phyloP scores from a whole-genome alignment of 2,329 filamentous ascomycete genomes.

The Penicillium sp. region DNA sequence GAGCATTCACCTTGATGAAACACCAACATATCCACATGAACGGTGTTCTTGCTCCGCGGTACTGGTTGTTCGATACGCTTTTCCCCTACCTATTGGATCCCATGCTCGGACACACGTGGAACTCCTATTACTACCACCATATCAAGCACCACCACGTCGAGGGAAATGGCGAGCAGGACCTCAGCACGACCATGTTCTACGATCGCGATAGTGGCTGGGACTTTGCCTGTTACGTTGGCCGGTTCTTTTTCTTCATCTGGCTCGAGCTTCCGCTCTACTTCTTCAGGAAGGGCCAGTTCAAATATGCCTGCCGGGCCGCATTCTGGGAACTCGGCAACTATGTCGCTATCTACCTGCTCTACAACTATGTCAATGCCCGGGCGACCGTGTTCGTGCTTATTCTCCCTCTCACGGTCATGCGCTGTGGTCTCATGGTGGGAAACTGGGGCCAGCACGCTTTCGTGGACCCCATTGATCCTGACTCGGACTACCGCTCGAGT shows the following conservation, averaged over 20 bases:
- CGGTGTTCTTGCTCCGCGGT: conserved; percentile 63
- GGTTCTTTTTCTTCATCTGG: conserved; percentile 75
- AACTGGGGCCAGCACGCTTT: conserved; percentile 86
- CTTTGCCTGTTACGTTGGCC: conserved; percentile 71
- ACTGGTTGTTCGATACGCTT: conserved; percentile 58
- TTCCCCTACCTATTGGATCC: conserved; percentile 77
- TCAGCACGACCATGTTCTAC: conserved; percentile 75
- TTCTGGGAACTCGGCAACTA: conserved; percentile 65
- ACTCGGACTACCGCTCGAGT: conserved; percentile 76
- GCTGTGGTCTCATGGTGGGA: conserved; percentile 74
- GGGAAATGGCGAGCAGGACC: conserved; percentile 74
- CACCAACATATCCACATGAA: conserved; percentile 82
- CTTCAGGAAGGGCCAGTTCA: conserved; percentile 59
- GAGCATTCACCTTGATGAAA: conserved; percentile 77
- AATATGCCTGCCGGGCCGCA: conserved; percentile 57
- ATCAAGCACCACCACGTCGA: conserved; percentile 86
- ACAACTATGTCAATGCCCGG: conserved; percentile 51
- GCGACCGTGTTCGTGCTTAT: conserved; percentile 67
- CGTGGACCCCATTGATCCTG: conserved; percentile 71
- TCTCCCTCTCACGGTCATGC: conserved; percentile 65
- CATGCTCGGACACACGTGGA: conserved; percentile 81
- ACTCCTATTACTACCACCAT: conserved; percentile 82
- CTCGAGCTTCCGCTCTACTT: conserved; percentile 76
- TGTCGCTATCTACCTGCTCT: conserved; percentile 53
- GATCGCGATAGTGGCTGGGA: conserved; percentile 68